Evolutionary conservation across 345 rosid genomes (phyloP).

Genomic region (Lepidium sativum): DNA sequence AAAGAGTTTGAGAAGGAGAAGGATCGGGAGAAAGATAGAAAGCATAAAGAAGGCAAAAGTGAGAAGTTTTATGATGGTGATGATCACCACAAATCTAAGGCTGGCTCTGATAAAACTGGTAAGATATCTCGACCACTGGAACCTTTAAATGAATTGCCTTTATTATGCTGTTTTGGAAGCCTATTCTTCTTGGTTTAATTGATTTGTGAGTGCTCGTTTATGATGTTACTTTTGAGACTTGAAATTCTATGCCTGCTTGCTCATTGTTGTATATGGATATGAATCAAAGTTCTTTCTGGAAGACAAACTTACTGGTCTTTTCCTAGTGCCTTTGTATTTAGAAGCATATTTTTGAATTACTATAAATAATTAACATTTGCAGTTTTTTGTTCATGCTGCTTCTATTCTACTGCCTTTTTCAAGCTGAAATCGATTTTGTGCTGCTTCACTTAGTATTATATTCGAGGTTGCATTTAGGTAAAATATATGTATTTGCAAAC

Average conservation of each 20-base stretch:
- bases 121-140: slow-evolving; percentile 31
- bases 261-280: neutral
- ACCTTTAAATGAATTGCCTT: neutral
- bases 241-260: neutral
- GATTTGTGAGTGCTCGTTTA: neutral
- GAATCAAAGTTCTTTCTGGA: neutral
- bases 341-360: neutral
- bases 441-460: neutral
- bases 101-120: slow-evolving; percentile 54
- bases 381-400: neutral
- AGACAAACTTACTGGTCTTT: neutral
- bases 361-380: neutral
- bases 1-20: slow-evolving; percentile 37
- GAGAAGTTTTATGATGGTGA: slow-evolving; percentile 45
- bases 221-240: slow-evolving; percentile 2
- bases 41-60: slow-evolving; percentile 47
- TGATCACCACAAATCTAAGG: slow-evolving; percentile 37
- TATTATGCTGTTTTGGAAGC: neutral
- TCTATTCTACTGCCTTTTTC: neutral
- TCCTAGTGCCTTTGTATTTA: neutral
- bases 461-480: neutral
- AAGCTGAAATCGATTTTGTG: neutral
- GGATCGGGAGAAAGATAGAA: slow-evolving; percentile 42
- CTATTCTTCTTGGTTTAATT: neutral
- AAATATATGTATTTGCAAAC: neutral